phyloP scores from a whole-genome alignment of 2,329 filamentous ascomycete species.

The Colletotrichum chlorophyti region DNA sequence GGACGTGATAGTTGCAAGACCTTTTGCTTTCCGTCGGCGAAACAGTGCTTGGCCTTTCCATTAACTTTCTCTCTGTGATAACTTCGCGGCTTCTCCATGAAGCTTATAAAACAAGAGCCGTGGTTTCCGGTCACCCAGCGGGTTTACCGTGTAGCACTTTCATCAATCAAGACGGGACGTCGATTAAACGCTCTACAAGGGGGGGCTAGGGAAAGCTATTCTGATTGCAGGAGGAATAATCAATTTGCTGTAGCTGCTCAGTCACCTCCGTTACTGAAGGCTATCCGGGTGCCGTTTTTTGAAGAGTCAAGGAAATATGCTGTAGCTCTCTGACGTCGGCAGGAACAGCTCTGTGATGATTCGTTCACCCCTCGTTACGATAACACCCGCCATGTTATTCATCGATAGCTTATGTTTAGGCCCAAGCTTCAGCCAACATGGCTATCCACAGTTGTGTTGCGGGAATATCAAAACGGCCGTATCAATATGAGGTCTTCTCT shows the following conservation, averaged over 20 bases:
- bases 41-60: too few species aligned
- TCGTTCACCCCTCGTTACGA: not conserved
- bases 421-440: constrained; percentile 1
- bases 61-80: too few species aligned
- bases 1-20: not conserved
- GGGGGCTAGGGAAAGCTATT: too few species aligned
- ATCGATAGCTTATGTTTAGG: not conserved
- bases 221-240: too few species aligned
- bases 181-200: too few species aligned
- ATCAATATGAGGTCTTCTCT: not conserved
- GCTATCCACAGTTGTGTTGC: not conserved
- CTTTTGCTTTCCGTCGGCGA: not conserved
- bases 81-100: too few species aligned
- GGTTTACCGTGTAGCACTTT: too few species aligned
- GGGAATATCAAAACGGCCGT: not conserved
- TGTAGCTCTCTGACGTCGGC: not conserved
- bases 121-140: too few species aligned
- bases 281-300: not conserved
- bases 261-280: not conserved
- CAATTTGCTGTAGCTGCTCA: not conserved
- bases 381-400: not conserved
- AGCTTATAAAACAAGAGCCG: too few species aligned
- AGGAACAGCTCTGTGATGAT: not conserved
- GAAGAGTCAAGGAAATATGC: not conserved
- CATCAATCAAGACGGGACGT: too few species aligned